Conservation (phyloP, 176 grass and related monocot genomes). For the Rhynchospora pubera region DNA sequence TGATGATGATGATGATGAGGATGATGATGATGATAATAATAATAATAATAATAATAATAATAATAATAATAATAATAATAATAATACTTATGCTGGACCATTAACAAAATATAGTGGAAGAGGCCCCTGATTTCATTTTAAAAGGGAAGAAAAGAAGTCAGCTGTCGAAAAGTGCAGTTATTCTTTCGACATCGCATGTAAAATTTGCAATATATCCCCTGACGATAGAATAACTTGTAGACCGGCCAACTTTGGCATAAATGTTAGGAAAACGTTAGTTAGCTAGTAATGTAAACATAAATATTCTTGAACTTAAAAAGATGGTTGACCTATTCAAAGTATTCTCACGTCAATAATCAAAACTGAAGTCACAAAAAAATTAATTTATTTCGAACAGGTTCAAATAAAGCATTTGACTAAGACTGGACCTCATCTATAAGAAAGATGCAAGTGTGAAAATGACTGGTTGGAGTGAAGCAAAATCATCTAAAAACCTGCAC, state of each 20-base stretch:
- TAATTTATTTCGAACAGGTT: too few relatives aligned
- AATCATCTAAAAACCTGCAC: too few relatives aligned
- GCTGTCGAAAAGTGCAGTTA: neutral
- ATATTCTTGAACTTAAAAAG: neutral
- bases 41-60: too few relatives aligned
- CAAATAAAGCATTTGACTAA: too few relatives aligned
- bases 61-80: too few relatives aligned
- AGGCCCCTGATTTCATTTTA: neutral
- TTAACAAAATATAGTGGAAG: too few relatives aligned
- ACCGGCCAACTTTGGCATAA: neutral
- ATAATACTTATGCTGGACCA: too few relatives aligned
- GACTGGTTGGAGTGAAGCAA: too few relatives aligned
- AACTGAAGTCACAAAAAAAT: neutral
- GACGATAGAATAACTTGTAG: neutral
- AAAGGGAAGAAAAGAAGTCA: neutral
- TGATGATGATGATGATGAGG: too few relatives aligned
- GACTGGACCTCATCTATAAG: too few relatives aligned
- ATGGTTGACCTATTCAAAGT: constrained; percentile 14
- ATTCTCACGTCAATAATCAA: neutral
- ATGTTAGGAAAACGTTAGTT: neutral
- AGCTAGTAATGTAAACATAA: neutral
- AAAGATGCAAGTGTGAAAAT: too few relatives aligned
- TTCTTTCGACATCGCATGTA: neutral
- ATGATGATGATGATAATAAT: too few relatives aligned
- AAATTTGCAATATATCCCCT: neutral